Base-by-base conservation (phyloP, 2,329 filamentous ascomycete genomes). In the Rhynchosporium agropyri region DNA sequence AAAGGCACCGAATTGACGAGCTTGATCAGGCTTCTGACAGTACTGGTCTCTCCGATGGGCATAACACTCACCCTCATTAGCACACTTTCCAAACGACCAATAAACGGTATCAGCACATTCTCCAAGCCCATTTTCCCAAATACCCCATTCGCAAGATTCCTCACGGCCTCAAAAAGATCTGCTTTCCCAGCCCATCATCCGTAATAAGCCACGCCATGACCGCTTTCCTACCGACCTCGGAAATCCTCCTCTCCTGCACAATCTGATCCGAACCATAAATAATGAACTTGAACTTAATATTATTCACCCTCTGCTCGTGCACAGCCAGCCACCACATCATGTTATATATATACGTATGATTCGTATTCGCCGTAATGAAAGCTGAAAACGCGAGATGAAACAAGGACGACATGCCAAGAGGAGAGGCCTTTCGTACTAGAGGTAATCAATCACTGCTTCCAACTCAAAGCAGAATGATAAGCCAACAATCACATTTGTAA, bases 201-300 rank as follows among this genome's bases (percentile, higher is more conserved):
- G 43, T 43, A 20, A 58, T 58, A n/a, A 58, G 56, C 28, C 56
- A 31, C 42, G 56, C 56, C 20, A 58, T 38, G 56, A 58, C 49
- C 5, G 56, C 56, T 13, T 33, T 36, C 3, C 56, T 15, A 3
- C 56, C 56, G 12, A 58, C 38, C 56, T 48, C n/a, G 43, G 49
- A 58, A 20, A 49, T 46, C 31, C 45, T 15, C 28, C 33, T 31
- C 29, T 48, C 42, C 5, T 46, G 56, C 43, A 58, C 12, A 29
- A 58, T 49, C 56, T 58, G 56, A n/a, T 58, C 56, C 4, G 49
- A n/a, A 20, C 56, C 56, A 6, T 43, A 58, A 5, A 43, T 43
- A 10, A 58, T 58, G 42, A 58, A 58, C 43, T 58, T 58, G 56
- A 58, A 46, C 29, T 49, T 48, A 13, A 58, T 33, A 26, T 58